A percentile compares a stretch with the other conserved stretches of the same genome.
These are phyloP conservation scores for Dillenia suffruticosa DNA, from an alignment of 164 flowering plant species.

Conservation along the genomic window DNA sequence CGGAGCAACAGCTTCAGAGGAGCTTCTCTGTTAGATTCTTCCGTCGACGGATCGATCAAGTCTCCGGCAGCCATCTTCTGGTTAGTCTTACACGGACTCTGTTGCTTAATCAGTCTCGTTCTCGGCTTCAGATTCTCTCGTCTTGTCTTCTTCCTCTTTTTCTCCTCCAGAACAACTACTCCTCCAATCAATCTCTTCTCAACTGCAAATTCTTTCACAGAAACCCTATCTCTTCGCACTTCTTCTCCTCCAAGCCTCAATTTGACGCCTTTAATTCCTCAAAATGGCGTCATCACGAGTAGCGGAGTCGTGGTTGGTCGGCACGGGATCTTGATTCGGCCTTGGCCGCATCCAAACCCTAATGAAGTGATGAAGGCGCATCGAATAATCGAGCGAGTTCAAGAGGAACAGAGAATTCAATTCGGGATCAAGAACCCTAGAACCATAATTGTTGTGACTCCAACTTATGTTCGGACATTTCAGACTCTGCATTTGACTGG, in stretches of 20 bases:
- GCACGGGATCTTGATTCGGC: conserved; percentile 87
- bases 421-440: conserved; percentile 74
- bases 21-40: conserved; percentile 35
- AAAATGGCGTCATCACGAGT: conserved; percentile 10
- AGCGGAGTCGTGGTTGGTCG: conserved; percentile 86
- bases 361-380: conserved; percentile 86
- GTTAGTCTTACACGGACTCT: conserved; percentile 62
- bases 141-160: conserved; percentile 61
- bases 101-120: conserved; percentile 79
- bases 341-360: conserved; percentile 94
- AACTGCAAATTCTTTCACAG: conserved; percentile 19
- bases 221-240: conserved; percentile 11
- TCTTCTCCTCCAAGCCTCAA: conserved; percentile 8
- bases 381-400: conserved; percentile 77
- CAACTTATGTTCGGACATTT: conserved; percentile 87
- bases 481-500: conserved; percentile 89
- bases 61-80: conserved; percentile 72
- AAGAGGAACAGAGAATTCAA: conserved; percentile 71
- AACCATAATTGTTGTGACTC: conserved; percentile 73
- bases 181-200: conserved; percentile 18
- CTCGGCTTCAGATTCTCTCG: conserved; percentile 86
- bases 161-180: conserved; percentile 36
- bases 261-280: conserved; percentile 15
- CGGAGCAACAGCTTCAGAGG: conserved; percentile 67
- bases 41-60: conserved; percentile 36